Percentiles rank a stretch among this genome's conserved stretches.
phyloP scores from a whole-genome alignment of 305 asterid species.

The Petunia hybrid region DNA sequence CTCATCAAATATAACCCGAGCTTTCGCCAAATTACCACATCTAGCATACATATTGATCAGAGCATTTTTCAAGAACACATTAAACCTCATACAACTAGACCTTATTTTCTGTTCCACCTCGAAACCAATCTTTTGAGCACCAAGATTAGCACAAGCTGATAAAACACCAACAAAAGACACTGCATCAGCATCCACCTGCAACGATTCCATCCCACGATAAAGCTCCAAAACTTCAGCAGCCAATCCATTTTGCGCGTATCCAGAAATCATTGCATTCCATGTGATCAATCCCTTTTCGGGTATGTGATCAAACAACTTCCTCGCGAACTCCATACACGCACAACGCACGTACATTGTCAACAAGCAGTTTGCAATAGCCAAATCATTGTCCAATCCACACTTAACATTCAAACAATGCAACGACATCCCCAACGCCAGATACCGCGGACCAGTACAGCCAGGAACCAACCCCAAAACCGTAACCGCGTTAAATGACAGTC shows the following conservation, averaged over 20 bases:
- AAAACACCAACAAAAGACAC: conserved; percentile 81
- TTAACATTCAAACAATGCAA: conserved; percentile 65
- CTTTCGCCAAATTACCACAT: conserved; percentile 79
- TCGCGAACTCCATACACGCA: conserved; percentile 60
- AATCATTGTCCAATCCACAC: conserved; percentile 53
- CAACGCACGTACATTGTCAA: conserved; percentile 80
- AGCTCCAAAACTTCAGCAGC: conserved; percentile 69
- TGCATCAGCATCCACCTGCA: conserved; percentile 65
- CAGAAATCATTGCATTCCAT: conserved; percentile 96
- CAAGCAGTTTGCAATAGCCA: conserved; percentile 72
- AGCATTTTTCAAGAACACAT: conserved; percentile 72
- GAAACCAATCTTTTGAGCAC: conserved; percentile 64
- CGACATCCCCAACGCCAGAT: conserved; percentile 65
- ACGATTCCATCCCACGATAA: conserved; percentile 65
- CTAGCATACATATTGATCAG: conserved; percentile 84
- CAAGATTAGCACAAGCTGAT: conserved; percentile 88
- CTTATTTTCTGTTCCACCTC: conserved; percentile 67
- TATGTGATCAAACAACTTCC: conserved; percentile 63
- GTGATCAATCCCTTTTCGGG: conserved; percentile 68
- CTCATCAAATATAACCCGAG: conserved; percentile 64
- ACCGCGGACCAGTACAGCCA: conserved; percentile 55
- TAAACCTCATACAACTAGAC: conserved; percentile 48
- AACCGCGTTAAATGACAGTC: conserved; percentile 48
- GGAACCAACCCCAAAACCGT: conserved; percentile 84
- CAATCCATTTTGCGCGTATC: conserved; percentile 84